Evolutionary conservation across 305 asterid species (phyloP), one percentile per base, ranked within the genome.

Genomic region (Rubia peregrina): DNA sequence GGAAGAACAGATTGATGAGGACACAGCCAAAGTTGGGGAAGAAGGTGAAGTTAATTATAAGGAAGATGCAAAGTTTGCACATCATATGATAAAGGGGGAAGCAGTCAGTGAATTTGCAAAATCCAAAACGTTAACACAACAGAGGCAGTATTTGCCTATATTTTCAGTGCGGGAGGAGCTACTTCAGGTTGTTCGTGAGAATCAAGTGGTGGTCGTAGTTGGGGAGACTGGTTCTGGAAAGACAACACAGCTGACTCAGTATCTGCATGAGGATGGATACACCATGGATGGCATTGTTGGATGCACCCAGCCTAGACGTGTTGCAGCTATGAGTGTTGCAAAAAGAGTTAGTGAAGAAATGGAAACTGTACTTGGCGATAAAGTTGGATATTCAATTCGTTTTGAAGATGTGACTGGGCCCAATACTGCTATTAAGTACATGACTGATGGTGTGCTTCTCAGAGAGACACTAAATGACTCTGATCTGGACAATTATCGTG

Each of bases 191-290:
- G 69, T 95, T 61, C 97, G 94, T 6, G 98, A 95, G 78, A 95
- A 95, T 79, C 99, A 95, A 77, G 97, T 95, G 71, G 90, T 90
- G 70, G 90, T 95, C 9, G 99, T 95, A 38, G 98, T 95, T 71
- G 99, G 99, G 71, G 98, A 95, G 84, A 91, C 99, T 71, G 99
- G 99, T 68, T 95, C 98, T 22, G 96, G 99, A 70, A 92, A 95
- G 91, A 95, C 99, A 17, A 91, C 98, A 12, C 99, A 95, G 74
- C 73, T 95, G 33, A 92, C 99, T 51, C 99, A 95, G 99, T 95
- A 91, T 84, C 86, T 95, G 63, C 87, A 92, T 76, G 99, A 95
- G 78, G 98, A 88, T 82, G 95, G 83, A 51, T 95, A 92, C 75
- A 92, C 98, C 68, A 71, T 43, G 67, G 81, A 77, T 65, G 91